phyloP scores from a whole-genome alignment of 192 early-diverging fungal genomes.

The Linnemannia zychae region DNA sequence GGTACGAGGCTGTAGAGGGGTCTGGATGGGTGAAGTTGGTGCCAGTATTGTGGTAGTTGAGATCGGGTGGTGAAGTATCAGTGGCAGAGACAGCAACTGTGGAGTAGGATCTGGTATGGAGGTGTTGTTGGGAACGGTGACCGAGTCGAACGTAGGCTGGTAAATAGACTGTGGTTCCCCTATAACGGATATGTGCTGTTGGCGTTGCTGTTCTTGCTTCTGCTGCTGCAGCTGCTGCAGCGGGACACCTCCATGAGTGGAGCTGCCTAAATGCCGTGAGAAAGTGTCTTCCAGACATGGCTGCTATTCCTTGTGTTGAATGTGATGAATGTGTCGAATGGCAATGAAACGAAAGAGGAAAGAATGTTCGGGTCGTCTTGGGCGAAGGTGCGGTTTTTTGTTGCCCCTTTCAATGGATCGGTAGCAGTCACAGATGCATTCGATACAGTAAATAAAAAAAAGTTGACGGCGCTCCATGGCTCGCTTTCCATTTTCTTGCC shows the following conservation, averaged over 20 bases:
- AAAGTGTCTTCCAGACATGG: background rate
- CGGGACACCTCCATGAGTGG: background rate
- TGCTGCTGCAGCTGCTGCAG: background rate
- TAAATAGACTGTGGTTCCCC: background rate
- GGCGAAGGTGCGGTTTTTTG: background rate
- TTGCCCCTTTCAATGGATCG: too few relatives aligned
- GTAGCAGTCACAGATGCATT: background rate
- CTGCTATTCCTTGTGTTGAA: background rate
- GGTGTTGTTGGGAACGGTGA: background rate
- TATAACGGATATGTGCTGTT: background rate
- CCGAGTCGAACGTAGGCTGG: background rate
- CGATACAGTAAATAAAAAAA: slow-evolving; percentile 8
- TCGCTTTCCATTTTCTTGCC: background rate
- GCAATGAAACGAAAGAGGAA: background rate
- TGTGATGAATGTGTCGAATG: background rate
- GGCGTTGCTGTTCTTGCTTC: background rate
- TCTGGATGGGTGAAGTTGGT: too few relatives aligned
- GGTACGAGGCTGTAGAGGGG: too few relatives aligned
- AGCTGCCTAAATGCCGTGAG: background rate
- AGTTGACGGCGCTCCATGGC: background rate
- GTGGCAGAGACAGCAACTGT: background rate
- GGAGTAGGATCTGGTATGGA: background rate
- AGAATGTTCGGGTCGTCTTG: background rate
- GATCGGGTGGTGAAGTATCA: too few relatives aligned
- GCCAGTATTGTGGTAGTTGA: background rate